A percentile compares a stretch with the other conserved stretches of the same genome.
These are phyloP conservation scores for Rhizophagus sp. DNA, from an alignment of 192 early-diverging fungal genomes.

Conservation along the genomic window DNA sequence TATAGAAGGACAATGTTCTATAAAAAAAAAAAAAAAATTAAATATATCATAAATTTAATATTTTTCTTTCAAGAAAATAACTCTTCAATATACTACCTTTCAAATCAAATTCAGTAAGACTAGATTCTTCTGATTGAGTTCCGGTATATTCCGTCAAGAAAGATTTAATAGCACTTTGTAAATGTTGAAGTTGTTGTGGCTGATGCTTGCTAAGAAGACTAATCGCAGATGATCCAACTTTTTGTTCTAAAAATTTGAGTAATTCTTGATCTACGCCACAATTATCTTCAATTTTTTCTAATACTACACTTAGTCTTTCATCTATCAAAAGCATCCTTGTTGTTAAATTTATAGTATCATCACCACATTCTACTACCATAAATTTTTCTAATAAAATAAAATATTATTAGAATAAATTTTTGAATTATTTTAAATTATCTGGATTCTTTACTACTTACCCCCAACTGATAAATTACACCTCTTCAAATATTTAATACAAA, in stretches of 20 bases:
- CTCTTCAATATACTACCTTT: neutral
- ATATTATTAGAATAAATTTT: neutral
- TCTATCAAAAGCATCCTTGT: neutral
- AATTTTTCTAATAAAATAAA: conserved; percentile 36
- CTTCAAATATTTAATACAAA: too few relatives aligned
- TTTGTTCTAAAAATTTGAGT: neutral
- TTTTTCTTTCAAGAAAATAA: neutral
- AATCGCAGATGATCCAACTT: neutral
- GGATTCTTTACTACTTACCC: too few relatives aligned
- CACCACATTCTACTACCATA: conserved; percentile 53
- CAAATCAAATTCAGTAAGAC: neutral
- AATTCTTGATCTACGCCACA: neutral
- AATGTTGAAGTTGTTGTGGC: neutral
- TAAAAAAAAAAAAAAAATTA: neutral
- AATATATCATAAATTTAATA: too few relatives aligned
- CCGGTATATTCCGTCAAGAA: neutral
- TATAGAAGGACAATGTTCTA: neutral
- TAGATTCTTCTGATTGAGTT: neutral
- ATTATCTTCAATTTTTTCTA: neutral
- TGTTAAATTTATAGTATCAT: conserved; percentile 37
- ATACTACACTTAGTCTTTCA: neutral
- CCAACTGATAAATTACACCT: too few relatives aligned
- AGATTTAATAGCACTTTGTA: neutral
- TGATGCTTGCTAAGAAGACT: neutral
- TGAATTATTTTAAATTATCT: neutral